Percentiles rank a stretch among this genome's conserved stretches.
These are phyloP conservation scores for Tricholoma flavovirens DNA, from an alignment of 768 basidiomycete genomes.

Conservation along the genomic window DNA sequence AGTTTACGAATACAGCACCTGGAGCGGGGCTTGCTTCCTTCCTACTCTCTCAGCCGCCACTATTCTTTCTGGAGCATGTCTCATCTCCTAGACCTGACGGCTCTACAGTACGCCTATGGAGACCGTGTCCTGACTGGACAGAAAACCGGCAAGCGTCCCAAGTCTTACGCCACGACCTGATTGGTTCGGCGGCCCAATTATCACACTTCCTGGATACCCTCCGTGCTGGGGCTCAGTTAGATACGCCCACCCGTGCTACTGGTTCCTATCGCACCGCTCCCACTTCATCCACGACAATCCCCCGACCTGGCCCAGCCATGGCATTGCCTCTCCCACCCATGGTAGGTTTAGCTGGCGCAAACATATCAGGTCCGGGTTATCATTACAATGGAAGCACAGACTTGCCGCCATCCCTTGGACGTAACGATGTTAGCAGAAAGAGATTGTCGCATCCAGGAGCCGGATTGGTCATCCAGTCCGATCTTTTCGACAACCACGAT, in stretches of 20 bases:
- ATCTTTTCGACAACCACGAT: constrained; percentile 8
- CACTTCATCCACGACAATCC: constrained; percentile 31
- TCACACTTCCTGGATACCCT: constrained; percentile 49
- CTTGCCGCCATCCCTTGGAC: constrained; percentile 14
- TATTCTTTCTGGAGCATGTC: constrained; percentile 59
- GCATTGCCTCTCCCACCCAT: constrained; percentile 37
- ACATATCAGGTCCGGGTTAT: constrained; percentile 23
- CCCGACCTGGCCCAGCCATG: constrained; percentile 27
- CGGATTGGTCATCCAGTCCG: constrained; percentile 8
- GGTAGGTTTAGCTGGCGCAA: constrained; percentile 22
- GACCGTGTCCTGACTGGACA: constrained; percentile 69
- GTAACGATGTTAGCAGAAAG: constrained; percentile 18
- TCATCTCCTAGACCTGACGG: constrained; percentile 25
- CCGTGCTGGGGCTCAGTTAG: constrained; percentile 25
- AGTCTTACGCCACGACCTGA: constrained; percentile 57
- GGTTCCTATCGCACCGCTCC: constrained; percentile 26
- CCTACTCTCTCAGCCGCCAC: constrained; percentile 58
- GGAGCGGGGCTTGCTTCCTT: constrained; percentile 58
- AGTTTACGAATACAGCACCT: constrained; percentile 49
- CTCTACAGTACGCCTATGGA: constrained; percentile 46
- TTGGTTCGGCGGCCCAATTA: constrained; percentile 59
- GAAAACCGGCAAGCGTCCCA: constrained; percentile 64
- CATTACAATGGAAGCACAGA: constrained; percentile 22
- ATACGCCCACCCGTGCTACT: constrained; percentile 32
- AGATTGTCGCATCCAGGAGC: constrained; percentile 17